These are phyloP conservation scores for Colletotrichum magnum DNA, from an alignment of 2,329 filamentous ascomycete genomes.

Conservation along the genomic window DNA sequence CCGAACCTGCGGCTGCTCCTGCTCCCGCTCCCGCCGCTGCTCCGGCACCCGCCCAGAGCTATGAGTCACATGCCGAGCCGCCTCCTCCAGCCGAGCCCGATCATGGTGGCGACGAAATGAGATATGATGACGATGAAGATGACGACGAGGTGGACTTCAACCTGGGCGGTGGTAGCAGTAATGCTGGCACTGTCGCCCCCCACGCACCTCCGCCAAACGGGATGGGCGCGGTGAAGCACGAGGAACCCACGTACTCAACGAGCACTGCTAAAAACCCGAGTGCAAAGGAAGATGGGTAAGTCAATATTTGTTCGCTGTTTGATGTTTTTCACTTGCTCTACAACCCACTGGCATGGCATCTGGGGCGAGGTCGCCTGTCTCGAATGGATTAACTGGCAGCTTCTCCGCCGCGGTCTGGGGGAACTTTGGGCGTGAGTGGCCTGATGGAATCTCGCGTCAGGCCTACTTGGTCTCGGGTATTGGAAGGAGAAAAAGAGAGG, in stretches of 20 bases:
- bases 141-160: constrained; percentile 73
- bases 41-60: constrained; percentile 44
- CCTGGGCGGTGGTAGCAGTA: constrained; percentile 53
- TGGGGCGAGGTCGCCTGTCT: constrained; percentile 17
- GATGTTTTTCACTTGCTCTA: constrained; percentile 24
- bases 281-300: constrained; percentile 93
- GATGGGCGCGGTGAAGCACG: constrained; percentile 42
- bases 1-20: constrained; percentile 50
- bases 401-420: constrained; percentile 26
- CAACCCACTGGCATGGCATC: constrained; percentile 2
- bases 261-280: constrained; percentile 68
- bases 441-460: constrained; percentile 30
- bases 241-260: constrained; percentile 49
- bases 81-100: constrained; percentile 50
- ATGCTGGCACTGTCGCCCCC: constrained; percentile 13
- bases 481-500: constrained; percentile 33
- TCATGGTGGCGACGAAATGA: constrained; percentile 55
- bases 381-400: constrained; percentile 29
- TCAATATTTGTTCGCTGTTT: constrained; percentile 49
- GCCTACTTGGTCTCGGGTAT: constrained; percentile 31
- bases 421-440: constrained; percentile 22
- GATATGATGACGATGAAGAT: constrained; percentile 64
- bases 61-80: constrained; percentile 49
- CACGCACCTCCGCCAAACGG: constrained; percentile 38
- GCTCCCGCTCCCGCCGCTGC: constrained; percentile 47